Percentiles rank a stretch among this genome's conserved stretches.
phyloP scores from a whole-genome alignment of 106 monocot species.

The Narthecium ossifragum region DNA sequence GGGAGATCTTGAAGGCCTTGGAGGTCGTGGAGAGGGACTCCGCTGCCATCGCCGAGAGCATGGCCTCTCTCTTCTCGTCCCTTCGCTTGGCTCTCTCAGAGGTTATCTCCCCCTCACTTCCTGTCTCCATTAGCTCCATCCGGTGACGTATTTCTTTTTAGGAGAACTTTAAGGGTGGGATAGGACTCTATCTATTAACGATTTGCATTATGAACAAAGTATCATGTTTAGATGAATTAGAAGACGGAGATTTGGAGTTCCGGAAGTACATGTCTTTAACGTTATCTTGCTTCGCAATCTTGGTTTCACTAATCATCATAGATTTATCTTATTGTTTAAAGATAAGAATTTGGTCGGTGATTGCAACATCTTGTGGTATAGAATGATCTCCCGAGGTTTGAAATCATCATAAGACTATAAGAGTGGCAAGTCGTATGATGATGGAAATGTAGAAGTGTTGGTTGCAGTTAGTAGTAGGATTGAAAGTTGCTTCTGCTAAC shows the following conservation, averaged over 20 bases:
- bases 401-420: not conserved
- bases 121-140: not conserved
- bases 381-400: not conserved
- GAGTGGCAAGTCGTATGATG: no score
- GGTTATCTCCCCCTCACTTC: constrained; percentile 10
- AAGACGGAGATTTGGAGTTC: no score
- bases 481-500: not conserved
- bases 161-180: not conserved
- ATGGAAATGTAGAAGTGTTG: not conserved
- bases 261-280: no score
- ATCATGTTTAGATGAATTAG: no score
- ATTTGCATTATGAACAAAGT: no score
- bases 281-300: not conserved
- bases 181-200: not conserved
- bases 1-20: constrained; percentile 43
- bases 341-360: not conserved
- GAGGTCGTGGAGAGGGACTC: constrained; percentile 66
- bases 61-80: constrained; percentile 52
- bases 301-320: not conserved
- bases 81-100: constrained; percentile 46
- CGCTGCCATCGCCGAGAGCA: constrained; percentile 58
- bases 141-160: not conserved
- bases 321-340: not conserved
- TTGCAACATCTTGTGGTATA: not conserved
- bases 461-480: not conserved